Evolutionary conservation across 164 flowering plant genomes (phyloP).

Genomic region (Aristolochia contorta): DNA sequence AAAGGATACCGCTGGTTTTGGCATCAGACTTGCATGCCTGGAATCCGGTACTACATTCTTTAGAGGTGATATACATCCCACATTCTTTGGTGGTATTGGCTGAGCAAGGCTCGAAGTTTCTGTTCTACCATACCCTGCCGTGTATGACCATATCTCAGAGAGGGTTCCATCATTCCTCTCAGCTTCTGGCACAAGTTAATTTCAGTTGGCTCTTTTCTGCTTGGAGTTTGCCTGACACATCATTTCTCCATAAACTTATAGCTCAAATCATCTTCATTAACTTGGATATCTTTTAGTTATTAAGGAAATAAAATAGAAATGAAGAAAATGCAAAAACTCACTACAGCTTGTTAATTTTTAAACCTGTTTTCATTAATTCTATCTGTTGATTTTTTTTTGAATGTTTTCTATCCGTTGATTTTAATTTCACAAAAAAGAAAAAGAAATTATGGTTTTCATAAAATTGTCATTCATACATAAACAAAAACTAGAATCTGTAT

Average conservation of each 20-base stretch:
- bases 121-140: constrained; percentile 22
- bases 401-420: too few relatives aligned
- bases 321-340: too few relatives aligned
- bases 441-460: too few relatives aligned
- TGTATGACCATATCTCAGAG: constrained; percentile 14
- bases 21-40: constrained; percentile 28
- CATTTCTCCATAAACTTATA: constrained; percentile 58
- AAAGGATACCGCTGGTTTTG: constrained; percentile 28
- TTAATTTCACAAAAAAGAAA: too few relatives aligned
- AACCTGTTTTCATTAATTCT: too few relatives aligned
- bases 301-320: constrained; percentile 20
- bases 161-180: constrained; percentile 24
- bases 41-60: constrained; percentile 31
- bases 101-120: constrained; percentile 19
- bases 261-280: constrained; percentile 57
- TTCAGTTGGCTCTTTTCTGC: constrained; percentile 11
- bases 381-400: too few relatives aligned
- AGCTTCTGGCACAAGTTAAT: constrained; percentile 48
- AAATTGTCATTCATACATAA: too few relatives aligned
- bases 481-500: too few relatives aligned
- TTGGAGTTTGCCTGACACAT: too few relatives aligned
- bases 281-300: constrained; percentile 26
- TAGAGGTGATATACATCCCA: constrained; percentile 43
- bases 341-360: too few relatives aligned
- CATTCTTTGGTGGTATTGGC: constrained; percentile 36